Base-by-base conservation (phyloP, 352 stramenopile genomes). In the Saprolegnia diclina region DNA sequence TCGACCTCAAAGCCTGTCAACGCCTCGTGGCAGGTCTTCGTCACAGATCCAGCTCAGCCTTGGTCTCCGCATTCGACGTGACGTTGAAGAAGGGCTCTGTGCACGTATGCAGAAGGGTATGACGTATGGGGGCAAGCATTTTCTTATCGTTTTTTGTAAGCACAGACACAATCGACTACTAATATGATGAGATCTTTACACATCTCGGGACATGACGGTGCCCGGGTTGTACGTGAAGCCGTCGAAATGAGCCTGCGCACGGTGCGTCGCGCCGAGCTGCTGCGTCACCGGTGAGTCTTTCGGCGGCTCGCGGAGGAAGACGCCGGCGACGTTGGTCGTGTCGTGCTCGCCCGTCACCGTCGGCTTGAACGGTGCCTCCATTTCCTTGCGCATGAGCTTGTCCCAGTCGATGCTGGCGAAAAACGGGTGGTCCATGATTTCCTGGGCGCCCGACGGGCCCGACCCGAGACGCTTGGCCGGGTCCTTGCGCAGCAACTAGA, bases 161-260 rank as follows among this genome's bases (percentile, higher is more conserved):
- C 11, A n/a, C 42, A 48, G 42, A 48, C 42, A 48, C 11, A 48
- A 48, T 48, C 42, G 42, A 48, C 42, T 48, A 48, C 42, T 48
- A 48, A 48, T 48, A 48, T 48, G 13, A n/a, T 48, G 42, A 35
- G 29, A 35, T 5, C 29, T 48, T 59, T 59, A 59, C 19, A 59
- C 52, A 59, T 59, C 35, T 16, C 52, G 52, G 11, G 35, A 42
- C 63, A 69, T 69, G n/a, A 52, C 63, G 46, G 46, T 72, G 48
- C 78, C 76, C 3, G 87, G 87, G 79, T 92, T 92, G 79, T 96
- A 98, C 19, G 93, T 98, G 72, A 98, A 98, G 29, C 83, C 89
- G 66, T 97, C 87, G 71, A 98, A 98, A 74, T 97, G 85, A 13
- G 88, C 81, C 66, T 94, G 79, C 0, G 90, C 88, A 56, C 79